Percentiles rank a stretch among this genome's conserved stretches.
These are phyloP conservation scores for Ambrosia artemisiifolia DNA, from an alignment of 129 eudicot species.

Conservation along the genomic window DNA sequence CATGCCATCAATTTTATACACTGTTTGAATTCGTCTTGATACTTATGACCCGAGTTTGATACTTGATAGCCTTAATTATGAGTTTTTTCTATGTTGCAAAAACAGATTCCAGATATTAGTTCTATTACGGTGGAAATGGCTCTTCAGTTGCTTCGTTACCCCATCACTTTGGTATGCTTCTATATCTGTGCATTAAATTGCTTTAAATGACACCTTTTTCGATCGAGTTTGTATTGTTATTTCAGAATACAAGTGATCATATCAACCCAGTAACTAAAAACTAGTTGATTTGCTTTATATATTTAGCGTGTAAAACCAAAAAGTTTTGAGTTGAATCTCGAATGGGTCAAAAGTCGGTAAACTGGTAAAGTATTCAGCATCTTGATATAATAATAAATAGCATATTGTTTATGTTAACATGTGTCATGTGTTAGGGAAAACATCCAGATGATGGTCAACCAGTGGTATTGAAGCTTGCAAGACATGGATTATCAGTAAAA, in stretches of 20 bases:
- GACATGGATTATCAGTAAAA: slow-evolving; percentile 57
- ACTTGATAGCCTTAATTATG: too few species aligned
- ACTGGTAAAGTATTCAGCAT: not conserved
- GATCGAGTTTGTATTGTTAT: not conserved
- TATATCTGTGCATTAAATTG: not conserved
- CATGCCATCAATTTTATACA: too few species aligned
- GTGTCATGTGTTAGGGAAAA: slow-evolving; percentile 52
- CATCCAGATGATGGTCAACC: slow-evolving; percentile 86
- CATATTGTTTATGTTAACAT: not conserved
- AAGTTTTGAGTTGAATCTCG: not conserved
- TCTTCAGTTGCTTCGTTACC: slow-evolving; percentile 75
- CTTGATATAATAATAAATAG: not conserved
- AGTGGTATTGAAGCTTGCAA: slow-evolving; percentile 62
- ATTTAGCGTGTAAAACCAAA: not conserved
- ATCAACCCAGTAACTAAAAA: not conserved
- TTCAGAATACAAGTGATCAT: not conserved
- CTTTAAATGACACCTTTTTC: not conserved
- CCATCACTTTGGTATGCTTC: slow-evolving; percentile 62
- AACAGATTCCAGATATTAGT: slow-evolving; percentile 54
- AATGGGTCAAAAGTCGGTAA: not conserved
- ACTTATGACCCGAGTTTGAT: not conserved
- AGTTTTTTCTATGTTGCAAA: not conserved
- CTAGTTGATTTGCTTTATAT: not conserved
- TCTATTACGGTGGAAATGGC: slow-evolving; percentile 78
- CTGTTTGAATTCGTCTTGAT: not conserved